Base-by-base conservation (phyloP, 768 basidiomycete species). In the Suillus bovinus region DNA sequence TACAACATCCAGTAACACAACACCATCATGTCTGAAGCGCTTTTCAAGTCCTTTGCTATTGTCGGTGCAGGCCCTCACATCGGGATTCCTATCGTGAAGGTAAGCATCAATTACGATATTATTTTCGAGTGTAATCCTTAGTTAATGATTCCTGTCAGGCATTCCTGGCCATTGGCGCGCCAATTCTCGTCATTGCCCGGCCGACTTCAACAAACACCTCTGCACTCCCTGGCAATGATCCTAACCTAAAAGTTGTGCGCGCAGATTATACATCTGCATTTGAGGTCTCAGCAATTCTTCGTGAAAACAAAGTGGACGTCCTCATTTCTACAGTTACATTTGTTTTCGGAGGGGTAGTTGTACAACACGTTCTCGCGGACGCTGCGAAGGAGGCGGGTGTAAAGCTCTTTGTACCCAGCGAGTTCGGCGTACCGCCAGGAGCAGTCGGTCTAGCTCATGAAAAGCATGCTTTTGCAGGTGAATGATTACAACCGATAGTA, bases 371-470 rank as follows among this genome's bases (percentile, higher is more conserved):
- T 50, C 49, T 50, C 9, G 49, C 49, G 49, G 49, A 50, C 27
- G 49, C 49, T 50, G 27, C 67, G 2, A 73, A 70, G 63, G 58
- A 59, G 38, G 72, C 64, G 0, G 69, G 73, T 24, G 75, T 72
- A 29, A 63, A 69, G 59, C 65, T 76, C 17, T 76, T 76, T 49
- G 47, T 72, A 8, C 75, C 74, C 9, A 67, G 68, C 50, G 74
- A 75, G 60, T 75, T 72, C 34, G 72, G 72, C 4, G 64, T 56
- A 17, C 34, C 61, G 3, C 66, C 68, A 16, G 17, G 42, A 57
- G n/a, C 17, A 36, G 11, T 4, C 22, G 49, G 49, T 29, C 10
- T 29, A 27, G 9, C 0, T 50, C 49, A 29, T 50, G 49, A 29
- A 50, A 62, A 46, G 27, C 61, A 22, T 27, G 58, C 27, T 6